Evolutionary conservation across 148 eudicot species (phyloP), one percentile per base, ranked within the genome.

Genomic region (Amaranthus palmeri): DNA sequence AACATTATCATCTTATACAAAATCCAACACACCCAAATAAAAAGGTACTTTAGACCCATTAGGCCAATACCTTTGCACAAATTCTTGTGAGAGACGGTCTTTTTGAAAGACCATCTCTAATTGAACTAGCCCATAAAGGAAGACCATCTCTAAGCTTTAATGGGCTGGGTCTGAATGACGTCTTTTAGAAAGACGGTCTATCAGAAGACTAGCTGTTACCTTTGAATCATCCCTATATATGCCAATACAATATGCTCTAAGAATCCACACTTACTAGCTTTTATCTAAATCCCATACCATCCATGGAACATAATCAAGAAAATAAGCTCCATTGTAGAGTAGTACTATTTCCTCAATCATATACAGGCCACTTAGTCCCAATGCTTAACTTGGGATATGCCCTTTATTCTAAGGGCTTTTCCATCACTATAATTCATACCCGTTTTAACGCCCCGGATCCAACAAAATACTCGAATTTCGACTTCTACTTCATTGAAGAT

Each of bases 361-460:
- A 72, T 17, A 73, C 60, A 75, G 86, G 86, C 51, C 86, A 83
- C 75, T 47, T 79, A 50, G 77, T 70, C n/a, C 85, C 89, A 8
- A 83, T 81, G 89, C 67, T 86, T 45, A 75, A 81, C 51, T 67
- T 86, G 17, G 89, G 77, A 53, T 59, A 79, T 49, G 72, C 78
- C 54, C 85, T 83, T 8, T 70, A 77, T 50, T 62, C 81, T 1
- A 79, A 74, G 61, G 88, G 86, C 8, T 74, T 83, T 52, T 62
- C 79, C 41, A 83, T 86, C 64, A 64, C 74, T 52, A 65, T 86
- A 68, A 54, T 77, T 14, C 85, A 77, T 54, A 75, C 82, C 7
- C 25, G 54, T 7, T 65, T 11, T 55, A 78, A 73, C 79, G 73
- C 77, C 52, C 82, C 88, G 0, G 52, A 86, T 46, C 85, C 83